phyloP scores from a whole-genome alignment of 805 yeast species.

The Isabelozyma pseudorhagii region DNA sequence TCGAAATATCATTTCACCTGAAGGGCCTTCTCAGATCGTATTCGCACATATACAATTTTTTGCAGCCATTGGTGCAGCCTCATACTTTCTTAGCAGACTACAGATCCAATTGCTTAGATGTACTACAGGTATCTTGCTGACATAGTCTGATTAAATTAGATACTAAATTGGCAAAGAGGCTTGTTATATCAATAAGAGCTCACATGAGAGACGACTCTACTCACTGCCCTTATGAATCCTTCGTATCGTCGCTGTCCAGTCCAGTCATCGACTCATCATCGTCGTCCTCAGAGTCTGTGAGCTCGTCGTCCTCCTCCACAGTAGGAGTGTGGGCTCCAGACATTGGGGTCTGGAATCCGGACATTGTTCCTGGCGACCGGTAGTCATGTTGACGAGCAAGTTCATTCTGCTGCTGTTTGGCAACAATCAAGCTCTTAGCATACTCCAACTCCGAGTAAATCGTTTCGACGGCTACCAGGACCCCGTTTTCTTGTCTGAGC shows the following conservation, averaged over 20 bases:
- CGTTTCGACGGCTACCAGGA: constrained; percentile 64
- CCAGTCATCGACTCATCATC: constrained; percentile 6
- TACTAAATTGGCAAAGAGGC: too few species aligned
- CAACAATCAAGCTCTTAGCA: constrained; percentile 54
- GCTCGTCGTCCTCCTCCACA: constrained; percentile 14
- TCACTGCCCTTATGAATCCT: not conserved
- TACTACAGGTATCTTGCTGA: too few species aligned
- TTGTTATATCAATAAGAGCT: too few species aligned
- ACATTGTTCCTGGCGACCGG: not conserved
- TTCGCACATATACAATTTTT: too few species aligned
- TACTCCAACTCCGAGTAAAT: constrained; percentile 82
- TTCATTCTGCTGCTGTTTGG: constrained; percentile 40
- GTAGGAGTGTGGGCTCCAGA: constrained; percentile 28
- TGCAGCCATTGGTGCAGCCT: too few species aligned
- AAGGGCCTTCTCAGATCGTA: too few species aligned
- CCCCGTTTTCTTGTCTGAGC: constrained; percentile 79
- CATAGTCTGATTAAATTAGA: too few species aligned
- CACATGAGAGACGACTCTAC: too few species aligned
- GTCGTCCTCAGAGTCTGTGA: constrained; percentile 9
- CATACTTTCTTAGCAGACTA: too few species aligned
- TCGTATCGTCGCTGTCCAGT: constrained; percentile 1
- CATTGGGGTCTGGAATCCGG: too few species aligned
- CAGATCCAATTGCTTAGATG: too few species aligned
- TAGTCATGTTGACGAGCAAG: constrained; percentile 13
- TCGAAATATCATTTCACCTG: too few species aligned